phyloP scores from a whole-genome alignment of 306 rosid species.

The peach (Prunus persica) region Prunus_persica_NCBIv2 NC_034015.1:9778501-9779000 shows the following conservation, averaged over 20 bases:
- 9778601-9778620: slow-evolving; percentile 74
- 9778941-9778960: slow-evolving; percentile 75
- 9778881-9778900: slow-evolving; percentile 80
- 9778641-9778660: slow-evolving; percentile 92
- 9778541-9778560: slow-evolving; percentile 85
- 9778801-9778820: slow-evolving; percentile 67
- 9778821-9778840: slow-evolving; percentile 63
- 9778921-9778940: slow-evolving; percentile 70
- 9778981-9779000: slow-evolving; percentile 83
- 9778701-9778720: slow-evolving; percentile 62
- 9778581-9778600: slow-evolving; percentile 86
- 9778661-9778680: slow-evolving; percentile 83
- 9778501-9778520: slow-evolving; percentile 79
- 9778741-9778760: slow-evolving; percentile 87
- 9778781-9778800: slow-evolving; percentile 70
- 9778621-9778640: slow-evolving; percentile 70
- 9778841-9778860: slow-evolving; percentile 86
- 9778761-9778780: slow-evolving; percentile 85
- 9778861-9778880: slow-evolving; percentile 70
- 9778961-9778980: slow-evolving; percentile 80
- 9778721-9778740: slow-evolving; percentile 69
- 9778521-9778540: slow-evolving; percentile 82
- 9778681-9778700: slow-evolving; percentile 63
- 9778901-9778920: slow-evolving; percentile 72
- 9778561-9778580: slow-evolving; percentile 86